Evolutionary conservation across 352 stramenopile genomes (phyloP).

Genomic region (Globisporangium radiosum): DNA sequence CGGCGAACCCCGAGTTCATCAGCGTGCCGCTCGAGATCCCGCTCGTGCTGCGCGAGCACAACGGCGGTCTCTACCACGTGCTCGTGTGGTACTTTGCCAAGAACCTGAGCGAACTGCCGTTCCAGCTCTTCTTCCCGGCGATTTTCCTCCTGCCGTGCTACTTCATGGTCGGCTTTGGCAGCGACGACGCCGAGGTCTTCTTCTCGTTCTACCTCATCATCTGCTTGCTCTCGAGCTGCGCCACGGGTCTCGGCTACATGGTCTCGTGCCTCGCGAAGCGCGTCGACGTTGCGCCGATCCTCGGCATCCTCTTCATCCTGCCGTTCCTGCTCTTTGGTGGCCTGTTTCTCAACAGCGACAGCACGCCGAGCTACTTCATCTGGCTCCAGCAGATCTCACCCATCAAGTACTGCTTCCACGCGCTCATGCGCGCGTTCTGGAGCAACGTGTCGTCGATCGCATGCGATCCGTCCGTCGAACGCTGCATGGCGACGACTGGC

Average conservation of each 20-base stretch:
- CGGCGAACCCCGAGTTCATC: constrained; percentile 26
- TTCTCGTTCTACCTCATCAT: constrained; percentile 28
- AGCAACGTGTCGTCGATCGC: constrained; percentile 17
- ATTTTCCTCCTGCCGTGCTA: constrained; percentile 28
- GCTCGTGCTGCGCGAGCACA: constrained; percentile 28
- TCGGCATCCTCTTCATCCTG: constrained; percentile 26
- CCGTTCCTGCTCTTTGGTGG: constrained; percentile 29
- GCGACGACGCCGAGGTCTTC: constrained; percentile 22
- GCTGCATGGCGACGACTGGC: constrained; percentile 18
- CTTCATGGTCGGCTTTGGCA: constrained; percentile 34
- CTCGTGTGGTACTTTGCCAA: constrained; percentile 34
- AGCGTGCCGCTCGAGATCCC: constrained; percentile 29
- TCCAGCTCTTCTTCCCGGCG: constrained; percentile 26
- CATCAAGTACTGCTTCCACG: constrained; percentile 33
- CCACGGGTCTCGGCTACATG: constrained; percentile 24
- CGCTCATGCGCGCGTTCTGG: constrained; percentile 31
- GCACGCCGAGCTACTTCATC: constrained; percentile 24
- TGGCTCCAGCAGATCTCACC: constrained; percentile 30
- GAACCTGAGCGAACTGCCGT: constrained; percentile 28
- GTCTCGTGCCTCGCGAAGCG: constrained; percentile 23
- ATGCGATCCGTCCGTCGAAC: constrained; percentile 9
- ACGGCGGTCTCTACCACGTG: constrained; percentile 25
- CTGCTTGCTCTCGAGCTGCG: constrained; percentile 15
- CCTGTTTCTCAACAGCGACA: constrained; percentile 28
- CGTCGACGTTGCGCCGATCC: constrained; percentile 23